Evolutionary conservation across 2,329 filamentous ascomycete genomes (phyloP), one percentile per base, ranked within the genome.

Genomic region (Fusarium sarcochroum): DNA sequence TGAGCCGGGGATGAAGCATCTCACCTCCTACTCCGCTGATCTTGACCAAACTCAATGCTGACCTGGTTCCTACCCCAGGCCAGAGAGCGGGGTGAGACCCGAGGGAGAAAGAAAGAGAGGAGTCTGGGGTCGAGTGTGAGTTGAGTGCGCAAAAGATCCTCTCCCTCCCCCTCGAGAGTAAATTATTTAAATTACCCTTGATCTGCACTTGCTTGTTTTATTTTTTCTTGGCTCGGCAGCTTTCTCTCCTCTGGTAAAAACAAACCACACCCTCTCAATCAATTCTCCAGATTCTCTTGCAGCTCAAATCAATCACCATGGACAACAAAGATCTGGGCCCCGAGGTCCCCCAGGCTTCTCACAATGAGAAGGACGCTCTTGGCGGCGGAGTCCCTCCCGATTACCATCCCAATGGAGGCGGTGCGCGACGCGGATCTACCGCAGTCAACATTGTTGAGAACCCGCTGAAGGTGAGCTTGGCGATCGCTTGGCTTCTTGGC

Each of bases 381-480:
- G 51, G 25, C 30, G 32, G 23, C 17, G 35, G 30, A 5, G 27
- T 23, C 8, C 34, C 37, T 17, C 5, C 41, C 6, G 34, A 15
- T 6, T 25, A 34, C 17, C 27, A 38, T 8, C 25, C 47, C 8
- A 25, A 18, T 18, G 21, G 25, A 7, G 14, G 34, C 6, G 53
- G 37, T 7, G 38, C 18, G n/a, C 52, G 61, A 37, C 61, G 61
- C 18, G 61, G 59, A 10, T 64, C 61, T 23, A 64, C 61, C 5
- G 61, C 61, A 11, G 2, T 64, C 34, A 64, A 64, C 25, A 64
- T 64, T 0, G 61, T 64, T 9, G 61, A 64, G 23, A 64, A 64
- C 34, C 61, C 61, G 9, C 21, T 64, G 21, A 63, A 64, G 60
- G 61, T 64, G 51, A 20, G 42, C 59, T 63, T 62, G 59, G 57